Evolutionary conservation across 192 early-diverging fungal species (phyloP), one percentile per base, ranked within the genome.

Genomic region (Piromyces finnis): DNA sequence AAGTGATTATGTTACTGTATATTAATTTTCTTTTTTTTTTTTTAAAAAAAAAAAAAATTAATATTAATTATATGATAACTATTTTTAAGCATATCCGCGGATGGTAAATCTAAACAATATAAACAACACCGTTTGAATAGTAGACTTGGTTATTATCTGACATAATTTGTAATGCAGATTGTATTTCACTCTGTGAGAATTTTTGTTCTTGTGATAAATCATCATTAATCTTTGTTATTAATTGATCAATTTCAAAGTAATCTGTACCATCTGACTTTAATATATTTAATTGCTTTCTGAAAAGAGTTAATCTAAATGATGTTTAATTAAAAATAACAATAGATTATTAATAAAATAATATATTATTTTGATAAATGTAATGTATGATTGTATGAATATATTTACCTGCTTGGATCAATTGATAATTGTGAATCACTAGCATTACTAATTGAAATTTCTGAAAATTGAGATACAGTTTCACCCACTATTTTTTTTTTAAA

Each of bases 71-170:
- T n/a, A n/a, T n/a, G n/a, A n/a, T n/a, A n/a, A n/a, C n/a, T n/a
- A n/a, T n/a, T n/a, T n/a, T n/a, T n/a, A n/a, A n/a, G n/a, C n/a
- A n/a, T n/a, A n/a, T n/a, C n/a, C n/a, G 9, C 5, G 3, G 30
- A 6, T 32, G 30, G 9, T 32, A 32, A 32, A 39, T n/a, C 84
- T 89, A 94, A 83, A 94, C 92, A 82, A 88, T 86, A 81, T 92
- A 89, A 77, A 92, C 84, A 78, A 89, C 85, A 29, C 87, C 88
- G 79, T 89, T 89, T 35, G 87, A 88, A 83, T 89, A 93, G 92
- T 93, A 93, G 30, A 94, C 84, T 51, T 92, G 88, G 84, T 94
- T 94, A 29, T 85, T 88, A 18, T 83, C 81, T 79, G 87, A 84
- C 93, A 94, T 88, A 41, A 82, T 84, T 30, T 84, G 82, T 80